Conservation (phyloP, 148 eudicot species). For the Simmondsia chinensis region DNA sequence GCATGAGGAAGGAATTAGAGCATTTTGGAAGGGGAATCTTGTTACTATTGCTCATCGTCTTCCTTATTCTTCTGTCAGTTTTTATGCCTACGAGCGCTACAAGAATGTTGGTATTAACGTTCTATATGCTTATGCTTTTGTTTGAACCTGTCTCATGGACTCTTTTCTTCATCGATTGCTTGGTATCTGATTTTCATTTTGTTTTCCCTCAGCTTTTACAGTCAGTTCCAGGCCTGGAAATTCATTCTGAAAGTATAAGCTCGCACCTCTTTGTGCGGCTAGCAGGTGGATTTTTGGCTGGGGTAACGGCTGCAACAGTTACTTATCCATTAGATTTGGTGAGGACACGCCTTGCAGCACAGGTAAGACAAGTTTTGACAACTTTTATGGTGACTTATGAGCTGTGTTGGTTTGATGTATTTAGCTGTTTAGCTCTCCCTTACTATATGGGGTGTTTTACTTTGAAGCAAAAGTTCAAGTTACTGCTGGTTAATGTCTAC, state of each 20-base stretch:
- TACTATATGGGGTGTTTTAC: no score
- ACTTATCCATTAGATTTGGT: conserved; percentile 73
- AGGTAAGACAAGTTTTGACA: conserved; percentile 22
- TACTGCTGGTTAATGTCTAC: no score
- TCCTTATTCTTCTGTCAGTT: conserved; percentile 87
- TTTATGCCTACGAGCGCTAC: conserved; percentile 83
- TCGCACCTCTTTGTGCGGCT: conserved; percentile 56
- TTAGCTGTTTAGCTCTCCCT: neutral
- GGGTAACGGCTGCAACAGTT: conserved; percentile 67
- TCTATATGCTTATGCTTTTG: conserved; percentile 16
- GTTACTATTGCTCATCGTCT: conserved; percentile 93
- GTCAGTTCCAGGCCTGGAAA: conserved; percentile 41
- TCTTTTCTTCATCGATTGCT: neutral
- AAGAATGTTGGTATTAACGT: conserved; percentile 59
- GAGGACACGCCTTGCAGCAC: conserved; percentile 74
- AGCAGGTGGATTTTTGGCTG: conserved; percentile 81
- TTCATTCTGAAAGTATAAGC: conserved; percentile 27
- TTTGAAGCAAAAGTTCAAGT: no score
- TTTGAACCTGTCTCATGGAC: no score
- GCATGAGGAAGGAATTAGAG: conserved; percentile 79
- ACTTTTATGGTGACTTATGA: neutral
- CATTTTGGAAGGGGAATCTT: conserved; percentile 96
- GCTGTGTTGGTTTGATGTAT: neutral
- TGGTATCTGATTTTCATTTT: conserved; percentile 7
- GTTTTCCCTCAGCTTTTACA: conserved; percentile 45